Conservation (phyloP, 148 eudicot species). For the Silene conica region DNA sequence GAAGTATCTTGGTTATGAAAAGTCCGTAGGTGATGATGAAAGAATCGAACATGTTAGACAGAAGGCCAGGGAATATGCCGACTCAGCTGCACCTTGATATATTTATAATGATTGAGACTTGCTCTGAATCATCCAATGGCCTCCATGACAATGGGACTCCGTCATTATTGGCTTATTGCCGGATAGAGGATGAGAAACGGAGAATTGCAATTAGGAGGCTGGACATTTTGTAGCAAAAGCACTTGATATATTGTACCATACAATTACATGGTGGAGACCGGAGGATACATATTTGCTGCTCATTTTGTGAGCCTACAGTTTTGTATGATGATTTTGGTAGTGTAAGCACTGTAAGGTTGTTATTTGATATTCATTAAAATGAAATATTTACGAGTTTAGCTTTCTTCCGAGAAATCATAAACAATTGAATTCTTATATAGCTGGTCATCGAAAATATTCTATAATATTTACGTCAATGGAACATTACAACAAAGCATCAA, state of each 20-base stretch:
- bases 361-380: too few species aligned
- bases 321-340: slow-evolving; percentile 5
- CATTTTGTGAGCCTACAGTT: background rate
- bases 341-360: background rate
- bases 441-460: too few species aligned
- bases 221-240: background rate
- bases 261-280: too few species aligned
- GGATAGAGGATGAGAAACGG: background rate
- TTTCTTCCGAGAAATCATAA: too few species aligned
- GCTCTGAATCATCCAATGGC: background rate
- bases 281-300: background rate
- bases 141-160: background rate
- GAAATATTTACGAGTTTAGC: too few species aligned
- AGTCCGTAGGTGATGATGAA: slow-evolving; percentile 65
- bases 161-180: too few species aligned
- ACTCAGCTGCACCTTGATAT: slow-evolving; percentile 27
- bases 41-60: slow-evolving; percentile 50
- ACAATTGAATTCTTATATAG: too few species aligned
- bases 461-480: too few species aligned
- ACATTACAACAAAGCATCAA: too few species aligned
- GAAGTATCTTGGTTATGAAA: slow-evolving; percentile 72
- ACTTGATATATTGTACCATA: background rate
- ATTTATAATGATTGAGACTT: background rate
- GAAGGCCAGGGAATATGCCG: slow-evolving; percentile 70
- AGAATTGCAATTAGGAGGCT: background rate